Percentiles rank a stretch among this genome's conserved stretches.
These are phyloP conservation scores for Populus deltoides DNA, from an alignment of 345 rosid species.

Conservation along the genomic window DNA sequence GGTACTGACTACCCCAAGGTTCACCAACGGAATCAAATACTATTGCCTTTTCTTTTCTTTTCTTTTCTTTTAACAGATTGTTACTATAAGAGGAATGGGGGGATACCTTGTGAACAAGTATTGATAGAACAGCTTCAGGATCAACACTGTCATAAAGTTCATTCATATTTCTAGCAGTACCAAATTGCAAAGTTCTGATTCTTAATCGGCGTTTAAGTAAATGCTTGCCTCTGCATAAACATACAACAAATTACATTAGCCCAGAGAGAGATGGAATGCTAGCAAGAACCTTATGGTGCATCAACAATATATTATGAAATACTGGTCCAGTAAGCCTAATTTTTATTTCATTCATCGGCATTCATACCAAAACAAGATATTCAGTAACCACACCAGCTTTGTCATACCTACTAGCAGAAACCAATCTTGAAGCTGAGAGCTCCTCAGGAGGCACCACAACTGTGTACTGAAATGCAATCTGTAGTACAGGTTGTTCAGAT, in stretches of 20 bases:
- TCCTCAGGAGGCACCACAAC: slow-evolving; percentile 84
- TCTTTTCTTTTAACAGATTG: neutral
- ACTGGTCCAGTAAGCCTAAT: neutral
- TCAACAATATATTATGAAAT: neutral
- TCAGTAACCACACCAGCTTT: neutral
- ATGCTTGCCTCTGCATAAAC: slow-evolving; percentile 53
- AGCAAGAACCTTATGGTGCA: neutral
- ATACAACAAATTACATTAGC: slow-evolving; percentile 18
- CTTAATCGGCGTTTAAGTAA: slow-evolving; percentile 79
- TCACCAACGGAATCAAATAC: neutral
- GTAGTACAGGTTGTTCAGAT: slow-evolving; percentile 81
- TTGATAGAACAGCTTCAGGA: slow-evolving; percentile 74
- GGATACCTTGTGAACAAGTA: slow-evolving; percentile 88
- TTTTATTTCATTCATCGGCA: neutral
- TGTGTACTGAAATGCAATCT: slow-evolving; percentile 93
- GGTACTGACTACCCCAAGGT: neutral
- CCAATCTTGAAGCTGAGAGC: slow-evolving; percentile 47
- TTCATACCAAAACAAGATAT: neutral
- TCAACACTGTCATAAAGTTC: slow-evolving; percentile 86
- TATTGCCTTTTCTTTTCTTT: neutral
- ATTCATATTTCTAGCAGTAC: slow-evolving; percentile 63
- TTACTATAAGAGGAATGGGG: neutral
- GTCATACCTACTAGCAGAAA: slow-evolving; percentile 66
- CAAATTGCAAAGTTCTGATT: slow-evolving; percentile 81
- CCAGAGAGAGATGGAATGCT: neutral